Evolutionary conservation across 78 protist genomes (phyloP), one percentile per base, ranked within the genome.

Genomic region (Monocercomonoides exilis): DNA sequence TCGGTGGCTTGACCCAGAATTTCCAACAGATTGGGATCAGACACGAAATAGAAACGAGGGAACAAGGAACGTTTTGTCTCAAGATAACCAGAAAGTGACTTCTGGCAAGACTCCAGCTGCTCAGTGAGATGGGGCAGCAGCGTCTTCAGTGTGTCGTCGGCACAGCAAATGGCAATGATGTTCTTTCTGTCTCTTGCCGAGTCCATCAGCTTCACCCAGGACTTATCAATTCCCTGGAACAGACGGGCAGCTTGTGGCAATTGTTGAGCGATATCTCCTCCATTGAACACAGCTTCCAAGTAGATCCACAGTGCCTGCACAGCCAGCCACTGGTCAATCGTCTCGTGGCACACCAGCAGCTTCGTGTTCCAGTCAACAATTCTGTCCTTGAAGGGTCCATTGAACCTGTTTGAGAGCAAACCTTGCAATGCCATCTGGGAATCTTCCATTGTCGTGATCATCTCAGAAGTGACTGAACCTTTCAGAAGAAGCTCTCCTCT

Each of bases 11-110:
- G 95, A 0, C 96, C 94, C 2, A 95, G 93, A 1, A 95, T 91
- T 70, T 93, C 95, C 32, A 95, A 93, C 81, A 95, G 89, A 6
- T 79, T 92, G 41, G 95, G n/a, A 64, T 95, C 95, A 3, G 96
- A 93, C 41, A 93, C 93, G 77, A 95, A 95, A 89, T 88, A 95
- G 92, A 95, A 95, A 46, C 98, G 95, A 2, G 96, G 95, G 92
- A 94, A 95, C 1, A 86, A 38, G 5, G 36, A 6, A 0, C 96
- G 92, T 85, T 95, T 95, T 45, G 38, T 29, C 63, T 95, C 98
- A 2, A 95, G 88, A 87, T 95, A 95, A 36, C 93, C 90, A 0
- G 88, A 42, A 33, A 95, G 91, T 33, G 93, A 84, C 86, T 92
- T 92, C 77, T 94, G 98, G 92, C 98, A 95, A 32, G 87, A 45